Evolutionary conservation across 805 yeast genomes (phyloP).

Genomic region (Metschnikowia anglica): DNA sequence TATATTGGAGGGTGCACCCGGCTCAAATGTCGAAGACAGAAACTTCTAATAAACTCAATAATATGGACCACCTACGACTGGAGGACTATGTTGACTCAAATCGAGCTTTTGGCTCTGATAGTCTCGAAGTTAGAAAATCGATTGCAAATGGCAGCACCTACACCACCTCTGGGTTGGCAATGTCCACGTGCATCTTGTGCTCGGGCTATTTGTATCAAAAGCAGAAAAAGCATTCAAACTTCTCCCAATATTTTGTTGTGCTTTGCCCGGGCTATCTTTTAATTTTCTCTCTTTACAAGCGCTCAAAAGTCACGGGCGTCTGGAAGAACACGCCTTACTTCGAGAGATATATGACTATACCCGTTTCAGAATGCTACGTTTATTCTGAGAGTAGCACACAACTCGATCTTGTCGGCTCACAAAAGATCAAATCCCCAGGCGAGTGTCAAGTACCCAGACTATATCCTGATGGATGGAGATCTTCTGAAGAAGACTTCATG

Average conservation of each 20-base stretch:
- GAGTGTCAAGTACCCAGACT: slow-evolving; percentile 63
- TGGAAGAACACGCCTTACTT: slow-evolving; percentile 50
- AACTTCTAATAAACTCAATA: slow-evolving; percentile 40
- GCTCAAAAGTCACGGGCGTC: slow-evolving; percentile 47
- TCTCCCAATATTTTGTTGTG: slow-evolving; percentile 58
- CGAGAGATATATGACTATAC: slow-evolving; percentile 55
- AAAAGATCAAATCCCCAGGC: slow-evolving; percentile 50
- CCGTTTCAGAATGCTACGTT: slow-evolving; percentile 67
- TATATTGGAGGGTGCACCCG: slow-evolving; percentile 58
- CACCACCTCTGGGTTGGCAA: slow-evolving; percentile 56
- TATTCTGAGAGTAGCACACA: slow-evolving; percentile 68
- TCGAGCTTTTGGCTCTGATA: slow-evolving; percentile 36
- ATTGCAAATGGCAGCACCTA: slow-evolving; percentile 52
- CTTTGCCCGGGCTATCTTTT: slow-evolving; percentile 69
- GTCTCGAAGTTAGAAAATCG: slow-evolving; percentile 29
- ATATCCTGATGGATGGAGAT: slow-evolving; percentile 80
- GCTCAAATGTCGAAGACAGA: slow-evolving; percentile 41
- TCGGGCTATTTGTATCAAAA: slow-evolving; percentile 72
- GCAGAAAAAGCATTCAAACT: slow-evolving; percentile 64
- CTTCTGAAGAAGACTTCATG: slow-evolving; percentile 71
- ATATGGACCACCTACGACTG: slow-evolving; percentile 47
- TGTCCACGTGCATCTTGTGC: slow-evolving; percentile 58
- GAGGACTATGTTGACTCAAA: slow-evolving; percentile 59
- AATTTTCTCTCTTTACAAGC: slow-evolving; percentile 50
- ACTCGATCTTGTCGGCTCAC: slow-evolving; percentile 51